Evolutionary conservation across 1,284 basidiomycete species (phyloP), one percentile per base, ranked within the genome.

Genomic region (Albatrellus sp.): DNA sequence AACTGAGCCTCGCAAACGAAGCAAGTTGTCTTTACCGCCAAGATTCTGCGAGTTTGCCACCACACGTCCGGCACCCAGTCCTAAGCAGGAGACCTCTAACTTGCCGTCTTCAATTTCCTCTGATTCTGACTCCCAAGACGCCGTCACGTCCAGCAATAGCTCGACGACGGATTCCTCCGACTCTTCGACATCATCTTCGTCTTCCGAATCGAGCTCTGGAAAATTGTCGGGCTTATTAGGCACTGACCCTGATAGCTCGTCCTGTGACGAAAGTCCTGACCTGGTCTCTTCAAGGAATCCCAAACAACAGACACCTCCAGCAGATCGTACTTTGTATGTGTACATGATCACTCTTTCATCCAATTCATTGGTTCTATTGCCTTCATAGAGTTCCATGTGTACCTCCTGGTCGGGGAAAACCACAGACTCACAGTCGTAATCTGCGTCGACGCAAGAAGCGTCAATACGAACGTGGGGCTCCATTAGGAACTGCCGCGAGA

Each of bases 361-460:
- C 30, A n/a, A 6, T 24, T 7, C 5, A 46, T 24, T 47, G 2
- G 40, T 41, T 7, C 3, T 9, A 32, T 39, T 30, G 24, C 37
- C 28, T 17, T 47, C 33, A 44, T 39, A 53, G 51, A 10, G 40
- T 43, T 3, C 39, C 48, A 13, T 54, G 53, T 41, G 69, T 80
- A 13, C 77, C 80, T 0, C 80, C 80, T 0, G 79, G 80, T 1
- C 58, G 68, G 32, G 84, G 83, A 5, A 86, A 80, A 57, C 57
- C 70, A 0, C 60, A 73, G n/a, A 87, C 84, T 0, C 77, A 72
- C 9, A 67, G 65, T 31, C 73, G 84, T 3, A 87, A 88, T 56
- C 56, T 69, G 24, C 76, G 84, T 31, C 55, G 64, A 14, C 70
- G 75, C 40, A 55, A 69, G 12, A 75, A 73, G 50, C 65, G 65